Base-by-base conservation (phyloP, 1,284 basidiomycete species). In the Heterobasidion irregulare region DNA sequence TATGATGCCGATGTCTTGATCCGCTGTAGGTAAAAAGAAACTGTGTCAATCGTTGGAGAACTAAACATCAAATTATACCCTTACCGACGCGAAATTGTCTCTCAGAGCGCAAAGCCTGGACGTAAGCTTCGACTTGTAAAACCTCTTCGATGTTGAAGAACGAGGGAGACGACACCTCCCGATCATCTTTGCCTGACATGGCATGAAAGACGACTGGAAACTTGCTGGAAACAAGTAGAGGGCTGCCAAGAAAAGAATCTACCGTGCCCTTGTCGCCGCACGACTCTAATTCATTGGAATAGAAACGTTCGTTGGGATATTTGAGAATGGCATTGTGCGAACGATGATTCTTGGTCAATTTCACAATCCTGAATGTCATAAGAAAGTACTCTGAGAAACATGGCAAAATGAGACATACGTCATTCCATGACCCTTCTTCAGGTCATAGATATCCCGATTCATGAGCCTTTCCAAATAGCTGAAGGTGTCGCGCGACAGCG, bases 131-230 rank as follows among this genome's bases (percentile, higher is more conserved):
- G 49, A 84, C 80, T 50, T 77, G 70, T 0, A 75, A 66, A 0
- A 73, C 75, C 61, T 86, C 83, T 43, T 76, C 73, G 43, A 79
- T 71, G 57, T 86, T 86, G 69, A 84, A 84, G 68, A 82, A 86
- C 0, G 83, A 86, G 0, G 83, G 83, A 0, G 82, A 84, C 0
- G 74, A 75, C 3, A 74, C 75, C 62, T 86, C 83, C 5, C 82
- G 75, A 41, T 76, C 71, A 59, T 86, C 83, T 56, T 78, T 76
- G n/a, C 84, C 83, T 36, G 70, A 61, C n/a, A 85, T 71, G 5
- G 74, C 72, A 61, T 84, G 81, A 66, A 86, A 83, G 1, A 86
- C 66, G 18, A 85, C 64, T 0, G 83, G 83, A 67, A 83, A 84
- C 4, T 69, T 65, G 48, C 68, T 70, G 45, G 66, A 75, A 1